Conservation (phyloP, 106 monocot species). For the Allium fistulosum region DNA sequence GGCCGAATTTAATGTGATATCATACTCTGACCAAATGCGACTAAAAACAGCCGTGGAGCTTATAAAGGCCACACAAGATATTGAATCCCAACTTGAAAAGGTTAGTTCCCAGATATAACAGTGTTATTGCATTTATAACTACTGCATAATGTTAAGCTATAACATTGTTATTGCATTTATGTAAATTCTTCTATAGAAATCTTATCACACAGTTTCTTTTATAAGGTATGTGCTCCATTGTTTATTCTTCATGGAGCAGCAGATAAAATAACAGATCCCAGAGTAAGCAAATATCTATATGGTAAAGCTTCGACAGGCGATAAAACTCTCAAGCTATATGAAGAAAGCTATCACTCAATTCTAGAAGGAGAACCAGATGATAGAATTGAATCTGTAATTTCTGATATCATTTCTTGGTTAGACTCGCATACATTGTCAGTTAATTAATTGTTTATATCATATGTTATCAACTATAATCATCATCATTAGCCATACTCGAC, state of each 20-base stretch:
- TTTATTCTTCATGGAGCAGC: constrained; percentile 96
- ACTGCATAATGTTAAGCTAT: background rate
- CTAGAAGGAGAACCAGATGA: constrained; percentile 95
- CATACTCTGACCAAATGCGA: constrained; percentile 87
- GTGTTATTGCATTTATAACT: background rate
- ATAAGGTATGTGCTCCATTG: constrained; percentile 53
- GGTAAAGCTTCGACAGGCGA: constrained; percentile 58
- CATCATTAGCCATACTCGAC: background rate
- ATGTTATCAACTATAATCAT: too few species aligned
- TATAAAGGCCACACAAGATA: constrained; percentile 73
- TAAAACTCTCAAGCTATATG: constrained; percentile 80
- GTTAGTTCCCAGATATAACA: constrained; percentile 21
- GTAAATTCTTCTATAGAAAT: background rate
- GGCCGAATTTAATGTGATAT: constrained; percentile 86
- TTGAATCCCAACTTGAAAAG: constrained; percentile 83
- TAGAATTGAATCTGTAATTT: constrained; percentile 57
- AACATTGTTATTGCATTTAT: background rate
- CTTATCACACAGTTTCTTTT: background rate
- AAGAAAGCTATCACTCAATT: constrained; percentile 73
- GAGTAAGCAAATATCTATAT: constrained; percentile 76
- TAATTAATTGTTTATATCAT: background rate
- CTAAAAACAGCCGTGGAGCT: constrained; percentile 86
- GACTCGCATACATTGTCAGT: constrained; percentile 46
- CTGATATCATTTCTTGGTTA: constrained; percentile 70
- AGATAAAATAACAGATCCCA: constrained; percentile 87